phyloP scores from a whole-genome alignment of 768 basidiomycete species.

The Arthromyces matolae region DNA sequence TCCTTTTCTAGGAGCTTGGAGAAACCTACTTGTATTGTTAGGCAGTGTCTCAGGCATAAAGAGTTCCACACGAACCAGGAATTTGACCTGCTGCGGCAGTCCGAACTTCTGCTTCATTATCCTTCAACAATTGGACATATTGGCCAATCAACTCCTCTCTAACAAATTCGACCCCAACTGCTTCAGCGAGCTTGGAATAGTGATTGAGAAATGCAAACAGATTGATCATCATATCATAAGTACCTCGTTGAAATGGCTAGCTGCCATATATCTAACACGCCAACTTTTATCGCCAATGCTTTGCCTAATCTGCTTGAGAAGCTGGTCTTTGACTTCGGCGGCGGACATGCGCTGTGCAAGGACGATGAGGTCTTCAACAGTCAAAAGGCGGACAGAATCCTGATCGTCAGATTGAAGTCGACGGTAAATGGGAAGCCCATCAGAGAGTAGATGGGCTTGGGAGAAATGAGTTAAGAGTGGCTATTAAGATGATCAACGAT shows the following conservation, averaged over 20 bases:
- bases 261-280: slow-evolving; percentile 98
- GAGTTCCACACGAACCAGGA: slow-evolving; percentile 59
- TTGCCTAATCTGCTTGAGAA: slow-evolving; percentile 83
- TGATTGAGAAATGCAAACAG: background rate
- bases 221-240: slow-evolving; percentile 10
- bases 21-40: slow-evolving; percentile 60
- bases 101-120: slow-evolving; percentile 97
- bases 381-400: slow-evolving; percentile 93
- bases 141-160: slow-evolving; percentile 92
- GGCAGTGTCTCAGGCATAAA: slow-evolving; percentile 2
- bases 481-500: slow-evolving; percentile 40
- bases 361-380: slow-evolving; percentile 92
- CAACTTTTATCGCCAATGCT: slow-evolving; percentile 95
- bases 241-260: slow-evolving; percentile 94
- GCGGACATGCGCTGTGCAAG: slow-evolving; percentile 83
- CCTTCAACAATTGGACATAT: slow-evolving; percentile 91
- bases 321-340: slow-evolving; percentile 86
- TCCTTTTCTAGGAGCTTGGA: slow-evolving; percentile 91
- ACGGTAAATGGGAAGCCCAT: slow-evolving; percentile 89
- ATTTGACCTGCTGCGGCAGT: slow-evolving; percentile 96
- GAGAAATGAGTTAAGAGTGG: slow-evolving; percentile 76
- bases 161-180: slow-evolving; percentile 85
- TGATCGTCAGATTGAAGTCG: slow-evolving; percentile 95
- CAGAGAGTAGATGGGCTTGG: slow-evolving; percentile 76
- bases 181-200: slow-evolving; percentile 71